Evolutionary conservation across 1,139 yeast species (phyloP).

Genomic region (Geotrichum restrictum): DNA sequence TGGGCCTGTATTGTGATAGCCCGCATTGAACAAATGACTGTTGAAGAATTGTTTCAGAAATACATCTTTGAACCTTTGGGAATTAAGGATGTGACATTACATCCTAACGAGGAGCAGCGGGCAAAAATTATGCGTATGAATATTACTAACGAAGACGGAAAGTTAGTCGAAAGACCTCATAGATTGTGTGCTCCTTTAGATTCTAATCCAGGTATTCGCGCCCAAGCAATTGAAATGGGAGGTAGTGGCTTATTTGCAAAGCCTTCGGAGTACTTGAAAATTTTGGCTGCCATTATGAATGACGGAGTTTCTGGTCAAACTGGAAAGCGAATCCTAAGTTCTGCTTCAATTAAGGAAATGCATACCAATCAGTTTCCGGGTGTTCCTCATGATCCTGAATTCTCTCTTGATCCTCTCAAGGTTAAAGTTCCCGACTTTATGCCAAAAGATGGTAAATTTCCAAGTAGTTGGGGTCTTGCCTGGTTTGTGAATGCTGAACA

Average conservation of each 20-base stretch:
- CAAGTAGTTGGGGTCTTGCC: not conserved
- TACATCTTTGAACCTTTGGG: constrained; percentile 9
- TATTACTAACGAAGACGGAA: constrained; percentile 7
- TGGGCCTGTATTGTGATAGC: constrained; percentile 51
- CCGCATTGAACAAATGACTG: not conserved
- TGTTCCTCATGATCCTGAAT: no score
- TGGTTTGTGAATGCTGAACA: not conserved
- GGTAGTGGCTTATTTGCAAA: constrained; percentile 49
- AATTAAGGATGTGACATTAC: constrained; percentile 2
- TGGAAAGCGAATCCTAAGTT: constrained; percentile 32
- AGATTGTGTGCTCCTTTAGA: no score
- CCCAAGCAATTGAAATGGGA: constrained; percentile 37
- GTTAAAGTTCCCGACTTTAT: no score
- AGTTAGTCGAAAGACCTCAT: not conserved
- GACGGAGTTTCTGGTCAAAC: constrained; percentile 37
- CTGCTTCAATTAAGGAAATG: constrained; percentile 25
- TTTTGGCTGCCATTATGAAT: constrained; percentile 46
- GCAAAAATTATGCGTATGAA: constrained; percentile 13
- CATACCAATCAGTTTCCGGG: constrained; percentile 28
- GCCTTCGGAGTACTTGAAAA: constrained; percentile 44
- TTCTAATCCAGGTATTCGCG: no score
- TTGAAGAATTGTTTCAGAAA: constrained; percentile 1
- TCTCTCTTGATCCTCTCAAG: not conserved
- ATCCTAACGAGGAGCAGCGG: constrained; percentile 1
- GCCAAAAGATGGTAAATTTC: not conserved